These are phyloP conservation scores for Dorcoceras hygrometricum DNA, from an alignment of 257 asterid species.

Conservation along the genomic window DNA sequence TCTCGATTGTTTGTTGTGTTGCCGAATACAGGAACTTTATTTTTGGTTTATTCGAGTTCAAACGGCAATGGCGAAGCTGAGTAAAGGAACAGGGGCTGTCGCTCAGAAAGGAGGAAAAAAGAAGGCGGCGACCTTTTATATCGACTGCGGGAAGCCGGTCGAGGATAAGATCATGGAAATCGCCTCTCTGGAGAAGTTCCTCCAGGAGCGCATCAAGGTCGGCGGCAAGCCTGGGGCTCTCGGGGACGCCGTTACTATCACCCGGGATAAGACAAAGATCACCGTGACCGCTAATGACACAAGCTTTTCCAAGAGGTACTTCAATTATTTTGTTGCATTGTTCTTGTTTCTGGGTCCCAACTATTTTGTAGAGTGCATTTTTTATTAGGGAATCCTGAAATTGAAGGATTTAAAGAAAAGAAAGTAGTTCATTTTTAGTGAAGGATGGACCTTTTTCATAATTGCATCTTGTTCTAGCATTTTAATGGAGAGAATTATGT, in stretches of 20 bases:
- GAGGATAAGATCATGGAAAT: constrained; percentile 38
- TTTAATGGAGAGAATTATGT: too few relatives aligned
- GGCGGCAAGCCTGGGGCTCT: constrained; percentile 57
- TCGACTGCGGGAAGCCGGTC: constrained; percentile 31
- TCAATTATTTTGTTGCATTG: not conserved
- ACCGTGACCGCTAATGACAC: constrained; percentile 47
- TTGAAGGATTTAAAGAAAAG: too few relatives aligned
- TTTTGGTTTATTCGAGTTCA: too few relatives aligned
- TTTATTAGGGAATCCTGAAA: too few relatives aligned
- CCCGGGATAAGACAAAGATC: constrained; percentile 50
- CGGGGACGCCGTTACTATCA: constrained; percentile 45
- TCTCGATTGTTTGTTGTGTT: too few relatives aligned
- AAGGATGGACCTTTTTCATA: not conserved
- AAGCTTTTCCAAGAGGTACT: constrained; percentile 50
- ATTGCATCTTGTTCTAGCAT: not conserved
- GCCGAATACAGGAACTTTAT: too few relatives aligned
- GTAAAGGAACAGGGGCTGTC: constrained; percentile 25
- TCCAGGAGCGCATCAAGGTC: constrained; percentile 50
- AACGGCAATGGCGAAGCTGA: constrained; percentile 23
- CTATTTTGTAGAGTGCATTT: too few relatives aligned
- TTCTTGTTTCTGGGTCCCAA: not conserved
- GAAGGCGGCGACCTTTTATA: constrained; percentile 30
- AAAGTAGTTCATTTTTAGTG: not conserved
- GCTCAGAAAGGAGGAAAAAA: constrained; percentile 30
- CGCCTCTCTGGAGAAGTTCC: constrained; percentile 32